Base-by-base conservation (phyloP, 75 land plant species). In the Gnetum montanum region DNA sequence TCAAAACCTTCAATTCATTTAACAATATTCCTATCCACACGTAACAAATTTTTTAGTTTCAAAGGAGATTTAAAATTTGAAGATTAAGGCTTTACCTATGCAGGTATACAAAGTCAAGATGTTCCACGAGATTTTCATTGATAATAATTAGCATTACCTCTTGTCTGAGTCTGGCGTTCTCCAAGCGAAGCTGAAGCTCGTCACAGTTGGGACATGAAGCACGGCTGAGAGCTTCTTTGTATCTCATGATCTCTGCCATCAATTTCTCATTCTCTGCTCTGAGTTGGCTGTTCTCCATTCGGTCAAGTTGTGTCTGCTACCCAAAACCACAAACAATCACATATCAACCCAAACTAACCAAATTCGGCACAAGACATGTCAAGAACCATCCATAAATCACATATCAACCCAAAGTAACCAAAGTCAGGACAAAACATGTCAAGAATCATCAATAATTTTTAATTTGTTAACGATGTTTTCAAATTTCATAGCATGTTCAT, bases 251-350 rank as follows among this genome's bases (percentile, higher is more conserved):
- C 24, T 88, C 94, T 6, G 83, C 59, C 6, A 85, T 33, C 18
- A 88, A 83, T 73, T 74, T 81, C 34, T 88, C 90, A 40, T 78
- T 85, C 63, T 88, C 94, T 3, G 58, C 34, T 41, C 96, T 58
- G 15, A 88, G 90, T 52, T 82, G 78, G 0, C 77, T 38, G 59
- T 84, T 88, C 59, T 88, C 94, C 10, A 70, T 67, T 7, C 90
- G 68, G 70, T 88, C 94, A 29, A 81, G 85, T 23, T 85, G 90
- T n/a, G 76, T 74, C 90, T 85, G 66, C n/a, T n/a, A 30, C 16
- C n/a, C 8, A 34, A n/a, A 59, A 47, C 24, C 8, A 47, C 22
- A 46, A 16, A 43, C 1, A 43, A 16, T 23, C 16, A 5, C 46
- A 18, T 43, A 13, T 4, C 12, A 8, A 12, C 19, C 8, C 26